Evolutionary conservation across 2,329 filamentous ascomycete species (phyloP).

Genomic region (Neonectria coccinea): DNA sequence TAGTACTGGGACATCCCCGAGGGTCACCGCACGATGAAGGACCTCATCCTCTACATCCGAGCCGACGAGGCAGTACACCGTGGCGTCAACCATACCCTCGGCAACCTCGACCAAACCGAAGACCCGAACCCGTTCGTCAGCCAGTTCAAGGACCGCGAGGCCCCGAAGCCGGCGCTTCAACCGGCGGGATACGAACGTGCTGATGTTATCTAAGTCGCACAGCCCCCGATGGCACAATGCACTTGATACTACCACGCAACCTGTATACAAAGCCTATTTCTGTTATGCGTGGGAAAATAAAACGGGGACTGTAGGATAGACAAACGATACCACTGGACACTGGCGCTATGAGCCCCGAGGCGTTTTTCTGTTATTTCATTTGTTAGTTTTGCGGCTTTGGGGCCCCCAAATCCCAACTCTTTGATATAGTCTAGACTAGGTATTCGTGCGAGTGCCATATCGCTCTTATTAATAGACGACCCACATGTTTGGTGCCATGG

Average conservation of each 20-base stretch:
- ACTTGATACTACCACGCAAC: background rate
- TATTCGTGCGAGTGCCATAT: background rate
- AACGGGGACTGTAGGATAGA: conserved; percentile 15
- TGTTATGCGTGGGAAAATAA: conserved; percentile 4
- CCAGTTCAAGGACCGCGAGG: conserved; percentile 77
- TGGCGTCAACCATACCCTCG: conserved; percentile 95
- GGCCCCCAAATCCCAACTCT: conserved; percentile 18
- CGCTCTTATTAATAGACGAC: background rate
- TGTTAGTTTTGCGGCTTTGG: conserved; percentile 6
- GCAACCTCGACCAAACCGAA: conserved; percentile 84
- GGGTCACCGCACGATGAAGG: conserved; percentile 82
- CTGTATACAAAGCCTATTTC: conserved; percentile 5
- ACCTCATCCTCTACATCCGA: conserved; percentile 88
- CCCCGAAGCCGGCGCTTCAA: conserved; percentile 74
- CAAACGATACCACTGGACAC: conserved; percentile 21
- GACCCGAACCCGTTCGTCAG: conserved; percentile 95
- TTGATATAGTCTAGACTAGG: conserved; percentile 5
- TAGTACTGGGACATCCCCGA: conserved; percentile 95
- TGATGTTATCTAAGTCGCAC: conserved; percentile 73
- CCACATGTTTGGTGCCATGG: background rate
- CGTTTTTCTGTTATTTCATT: conserved; percentile 2
- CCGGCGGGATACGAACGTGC: conserved; percentile 84
- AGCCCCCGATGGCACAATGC: background rate
- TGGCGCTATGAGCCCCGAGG: conserved; percentile 11
- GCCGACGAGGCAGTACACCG: conserved; percentile 91